Evolutionary conservation across 2,329 filamentous ascomycete genomes (phyloP), one percentile per base, ranked within the genome.

Genomic region (Leptographium radiaticola): DNA sequence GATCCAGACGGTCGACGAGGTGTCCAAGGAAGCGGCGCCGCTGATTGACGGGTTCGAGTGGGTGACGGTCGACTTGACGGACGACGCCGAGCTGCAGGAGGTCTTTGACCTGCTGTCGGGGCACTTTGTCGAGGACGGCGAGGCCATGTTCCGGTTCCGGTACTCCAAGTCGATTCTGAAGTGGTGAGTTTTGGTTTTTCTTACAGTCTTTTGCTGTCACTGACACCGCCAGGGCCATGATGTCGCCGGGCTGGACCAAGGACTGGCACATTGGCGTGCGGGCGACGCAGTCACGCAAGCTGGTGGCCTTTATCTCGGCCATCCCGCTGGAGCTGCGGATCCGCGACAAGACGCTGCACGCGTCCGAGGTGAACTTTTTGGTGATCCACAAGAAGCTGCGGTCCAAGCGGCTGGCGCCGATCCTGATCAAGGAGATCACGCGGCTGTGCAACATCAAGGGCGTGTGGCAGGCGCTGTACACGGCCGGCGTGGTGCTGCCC

Each of bases 381-480:
- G 95, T 90, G 65, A 85, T 98, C 53, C 93, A 98, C 76, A 97
- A 97, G 76, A 97, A 97, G 71, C 81, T 98, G 36, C 87, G 93
- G 51, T 83, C 87, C 55, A 96, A 97, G 74, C 84, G 93, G 53
- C 81, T 98, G 45, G 84, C 93, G 0, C 93, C 93, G 0, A 86
- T 97, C 2, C 80, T 98, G 52, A 98, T 98, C 75, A 96, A 96
- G 70, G 93, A 98, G 68, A 89, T 98, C 62, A 98, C 93, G 6
- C 85, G 93, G 49, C 80, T 89, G 59, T 95, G 89, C 74, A 94
- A 97, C 69, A 71, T 89, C 49, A 76, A 86, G 59, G 87, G 84
- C 54, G 85, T 94, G 60, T 97, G 86, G 77, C 93, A 98, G 70
- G 93, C 91, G 50, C 87, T 98, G 55, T 97, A 96, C 73, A 98